phyloP scores from a whole-genome alignment of 2,329 filamentous ascomycete species.

The Phyllosticta citriasiana region DNA sequence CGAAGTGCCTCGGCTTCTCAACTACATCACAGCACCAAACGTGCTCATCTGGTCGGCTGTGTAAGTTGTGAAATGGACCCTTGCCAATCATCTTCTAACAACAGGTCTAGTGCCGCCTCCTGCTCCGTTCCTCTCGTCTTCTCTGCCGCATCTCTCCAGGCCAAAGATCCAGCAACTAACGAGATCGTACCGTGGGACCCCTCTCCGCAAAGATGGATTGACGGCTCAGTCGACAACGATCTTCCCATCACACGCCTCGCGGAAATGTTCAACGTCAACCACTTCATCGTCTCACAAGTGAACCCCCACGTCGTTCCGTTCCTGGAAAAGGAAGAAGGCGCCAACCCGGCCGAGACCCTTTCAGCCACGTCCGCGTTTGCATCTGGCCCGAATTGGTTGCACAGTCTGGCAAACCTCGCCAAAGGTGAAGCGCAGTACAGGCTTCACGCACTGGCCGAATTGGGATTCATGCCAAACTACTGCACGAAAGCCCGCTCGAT shows the following conservation, averaged over 20 bases:
- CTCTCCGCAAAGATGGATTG: constrained; percentile 76
- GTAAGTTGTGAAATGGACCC: constrained; percentile 29
- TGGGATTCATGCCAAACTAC: constrained; percentile 70
- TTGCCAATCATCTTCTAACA: constrained; percentile 8
- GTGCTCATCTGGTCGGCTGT: constrained; percentile 96
- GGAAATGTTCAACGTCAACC: constrained; percentile 97
- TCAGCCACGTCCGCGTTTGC: constrained; percentile 23
- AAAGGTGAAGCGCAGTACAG: constrained; percentile 73
- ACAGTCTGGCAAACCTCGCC: constrained; percentile 59
- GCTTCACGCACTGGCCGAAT: constrained; percentile 68
- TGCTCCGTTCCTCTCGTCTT: constrained; percentile 89
- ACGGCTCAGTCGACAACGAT: constrained; percentile 91
- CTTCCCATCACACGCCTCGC: constrained; percentile 80
- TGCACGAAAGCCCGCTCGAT: constrained; percentile 71
- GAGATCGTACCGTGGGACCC: constrained; percentile 76
- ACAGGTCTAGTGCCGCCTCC: constrained; percentile 56
- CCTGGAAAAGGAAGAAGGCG: constrained; percentile 60
- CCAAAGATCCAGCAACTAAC: constrained; percentile 76
- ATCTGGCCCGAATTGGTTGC: constrained; percentile 49
- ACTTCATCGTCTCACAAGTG: constrained; percentile 95
- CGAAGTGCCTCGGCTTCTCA: constrained; percentile 76
- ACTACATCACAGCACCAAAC: constrained; percentile 88
- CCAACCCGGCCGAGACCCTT: constrained; percentile 27
- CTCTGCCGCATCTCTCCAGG: constrained; percentile 64
- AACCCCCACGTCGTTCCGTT: constrained; percentile 92